Evolutionary conservation across 2,329 filamentous ascomycete genomes (phyloP), one percentile per base, ranked within the genome.

Genomic region (Fusarium pseudoanthophilum): DNA sequence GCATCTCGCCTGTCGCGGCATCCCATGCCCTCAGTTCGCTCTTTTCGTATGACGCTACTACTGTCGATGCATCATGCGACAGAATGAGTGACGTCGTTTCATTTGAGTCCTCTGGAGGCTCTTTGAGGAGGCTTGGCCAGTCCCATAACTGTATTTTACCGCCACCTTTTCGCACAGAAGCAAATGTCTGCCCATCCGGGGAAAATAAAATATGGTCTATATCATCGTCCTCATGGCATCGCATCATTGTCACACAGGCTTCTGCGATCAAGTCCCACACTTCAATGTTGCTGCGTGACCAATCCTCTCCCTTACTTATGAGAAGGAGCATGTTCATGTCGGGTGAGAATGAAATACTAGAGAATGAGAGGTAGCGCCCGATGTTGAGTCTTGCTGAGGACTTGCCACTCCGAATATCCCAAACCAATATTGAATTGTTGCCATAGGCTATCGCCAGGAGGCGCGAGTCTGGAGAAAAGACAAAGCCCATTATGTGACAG

Each of bases 401-500:
- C 18, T 42, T 36, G 1, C 58, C 58, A 11, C 32, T 36, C 9
- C 5, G 26, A 3, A 61, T 16, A 24, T 57, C 59, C 59, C 59
- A 61, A 1, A 61, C 21, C 2, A 14, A 21, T 28, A 57, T 56
- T 24, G 4, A 4, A 1, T 5, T 1, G 24, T n/a, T 1, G 4
- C 0, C 0, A 43, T 14, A 4, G 0, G 1, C 24, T 3, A 1
- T 20, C 13, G 37, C 30, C 9, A 61, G 2, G 3, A 61, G 34
- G 2, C 2, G 1, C 7, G 59, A 61, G 10, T 36, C 37, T 36
- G 37, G 20, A 4, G 59, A 61, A 15, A 56, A 60, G 20, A 5
- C n/a, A 11, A 51, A 51, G 30, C 18, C 30, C 15, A 4, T n/a
- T 0, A 32, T 49, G 3, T 1, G 0, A 18, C 3, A 1, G 4